phyloP scores from a whole-genome alignment of 78 protist species.

The Dictyostelium intermedium region DNA sequence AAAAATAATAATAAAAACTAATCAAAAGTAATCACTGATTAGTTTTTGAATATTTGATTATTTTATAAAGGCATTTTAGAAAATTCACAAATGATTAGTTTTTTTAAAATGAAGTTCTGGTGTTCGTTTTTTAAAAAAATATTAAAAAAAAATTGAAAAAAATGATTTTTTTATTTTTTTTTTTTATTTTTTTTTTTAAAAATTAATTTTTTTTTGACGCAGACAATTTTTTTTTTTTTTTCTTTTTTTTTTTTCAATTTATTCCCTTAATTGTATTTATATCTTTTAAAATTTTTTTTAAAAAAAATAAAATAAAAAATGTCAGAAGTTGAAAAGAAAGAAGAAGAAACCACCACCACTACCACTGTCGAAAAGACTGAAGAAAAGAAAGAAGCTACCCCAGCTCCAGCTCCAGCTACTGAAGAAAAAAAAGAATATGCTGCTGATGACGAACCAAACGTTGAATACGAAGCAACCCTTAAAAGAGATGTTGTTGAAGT shows the following conservation, averaged over 20 bases:
- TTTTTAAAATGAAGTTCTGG: not conserved
- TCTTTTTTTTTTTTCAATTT: not conserved
- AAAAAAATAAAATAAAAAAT: not conserved
- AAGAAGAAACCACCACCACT: not conserved
- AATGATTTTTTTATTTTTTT: not conserved
- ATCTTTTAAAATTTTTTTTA: not conserved
- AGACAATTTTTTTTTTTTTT: not conserved
- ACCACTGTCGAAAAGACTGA: conserved; percentile 2
- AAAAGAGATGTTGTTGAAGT: conserved; percentile 9
- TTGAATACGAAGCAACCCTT: conserved; percentile 32
- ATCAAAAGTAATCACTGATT: too few species aligned
- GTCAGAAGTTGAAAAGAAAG: conserved; percentile 7
- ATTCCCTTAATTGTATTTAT: not conserved
- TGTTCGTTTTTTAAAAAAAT: not conserved
- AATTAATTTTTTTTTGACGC: not conserved
- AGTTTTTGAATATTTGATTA: not conserved
- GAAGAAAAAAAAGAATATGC: conserved; percentile 15
- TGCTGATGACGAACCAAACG: conserved; percentile 47
- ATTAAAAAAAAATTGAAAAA: too few species aligned
- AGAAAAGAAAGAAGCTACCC: not conserved
- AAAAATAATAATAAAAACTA: too few species aligned
- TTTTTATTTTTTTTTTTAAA: not conserved
- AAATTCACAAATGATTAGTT: not conserved
- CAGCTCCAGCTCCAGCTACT: not conserved
- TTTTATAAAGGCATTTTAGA: not conserved